Base-by-base conservation (phyloP, 140 eudicot species). In the Erigeron philadelphicus region DNA sequence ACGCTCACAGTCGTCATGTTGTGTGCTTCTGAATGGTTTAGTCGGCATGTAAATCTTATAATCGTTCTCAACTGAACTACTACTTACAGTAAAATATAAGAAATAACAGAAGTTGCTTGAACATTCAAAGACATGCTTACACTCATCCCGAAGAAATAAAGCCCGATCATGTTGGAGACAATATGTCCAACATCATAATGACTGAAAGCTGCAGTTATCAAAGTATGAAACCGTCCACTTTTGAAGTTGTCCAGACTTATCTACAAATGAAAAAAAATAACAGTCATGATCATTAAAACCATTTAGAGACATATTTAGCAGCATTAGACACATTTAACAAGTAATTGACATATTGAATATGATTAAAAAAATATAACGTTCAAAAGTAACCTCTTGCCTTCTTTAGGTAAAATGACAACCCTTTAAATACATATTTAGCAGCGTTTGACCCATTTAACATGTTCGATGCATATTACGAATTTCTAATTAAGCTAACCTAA, bases 181-280 rank as follows among this genome's bases (percentile, higher is more conserved):
- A 88, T 68, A 74, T 92, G 96, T 67, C 77, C 83, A 23, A 18
- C 45, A 17, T 88, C 95, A 5, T 19, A 70, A 67, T 86, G 98
- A 70, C 90, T 92, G 87, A 92, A 92, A 4, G 95, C 98, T 54
- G 81, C 61, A 63, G 95, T 92, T 73, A 92, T 77, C 84, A 92
- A 50, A 9, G 98, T 92, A 80, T 92, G 95, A 11, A 86, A 4
- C 2, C 87, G 80, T 8, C 95, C 90, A 53, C 89, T 88, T 80
- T 63, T 81, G 61, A 88, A 60, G 80, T 86, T 86, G 82, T 88
- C 96, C 64, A 92, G 47, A 31, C 92, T 88, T 48, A 88, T 77
- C 98, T 92, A 16, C 66, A 38, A 68, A 73, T 56, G 44, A 73
- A 71, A 19, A 65, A 31, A 31, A 31, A 2, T 5, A 2, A 1